Evolutionary conservation across 306 rosid species (phyloP), one percentile per base, ranked within the genome.

Genomic region (Myrica gale): DNA sequence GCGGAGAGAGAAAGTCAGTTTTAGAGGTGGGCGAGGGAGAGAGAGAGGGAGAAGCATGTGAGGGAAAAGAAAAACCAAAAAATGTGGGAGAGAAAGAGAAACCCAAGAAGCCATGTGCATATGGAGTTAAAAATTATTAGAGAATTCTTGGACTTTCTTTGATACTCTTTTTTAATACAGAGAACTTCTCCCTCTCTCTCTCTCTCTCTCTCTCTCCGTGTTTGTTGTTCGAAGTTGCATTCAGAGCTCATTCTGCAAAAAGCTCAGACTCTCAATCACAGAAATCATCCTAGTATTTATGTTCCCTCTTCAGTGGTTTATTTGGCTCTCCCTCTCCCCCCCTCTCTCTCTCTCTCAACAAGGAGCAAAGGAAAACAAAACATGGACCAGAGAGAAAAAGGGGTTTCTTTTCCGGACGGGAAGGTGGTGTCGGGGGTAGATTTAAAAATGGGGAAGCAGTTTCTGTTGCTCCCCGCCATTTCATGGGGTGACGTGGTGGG

Each of bases 101-200:
- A 83, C 87, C 88, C 88, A 88, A 89, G 93, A 88, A 87, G 89
- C 93, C 97, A 96, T 90, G 99, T 90, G 98, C 91, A 87, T 88
- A 78, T 58, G 84, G 94, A 96, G 97, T 91, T 89, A 81, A 86
- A 88, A 88, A 79, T 87, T 83, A 78, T 83, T 86, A 90, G 83
- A 89, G 85, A 87, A 89, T 80, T 86, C 84, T 68, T 73, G 62
- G 83, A 72, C 76, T 32, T 71, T 41, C 79, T 75, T 68, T 46
- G 56, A 71, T 65, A 39, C 32, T 71, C 7, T 20, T 15, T 41
- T 7, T 20, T 26, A 1, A 26, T 26, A 26, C 32, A 26, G 32
- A 26, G 32, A 26, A 26, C 5, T 10, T 50, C 13, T 58, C 43
- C 56, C 9, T 43, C 55, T 73, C 62, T 76, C 9, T 43, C 55